Base-by-base conservation (phyloP, 2,329 filamentous ascomycete genomes). In the Exserohilum rostratum region DNA sequence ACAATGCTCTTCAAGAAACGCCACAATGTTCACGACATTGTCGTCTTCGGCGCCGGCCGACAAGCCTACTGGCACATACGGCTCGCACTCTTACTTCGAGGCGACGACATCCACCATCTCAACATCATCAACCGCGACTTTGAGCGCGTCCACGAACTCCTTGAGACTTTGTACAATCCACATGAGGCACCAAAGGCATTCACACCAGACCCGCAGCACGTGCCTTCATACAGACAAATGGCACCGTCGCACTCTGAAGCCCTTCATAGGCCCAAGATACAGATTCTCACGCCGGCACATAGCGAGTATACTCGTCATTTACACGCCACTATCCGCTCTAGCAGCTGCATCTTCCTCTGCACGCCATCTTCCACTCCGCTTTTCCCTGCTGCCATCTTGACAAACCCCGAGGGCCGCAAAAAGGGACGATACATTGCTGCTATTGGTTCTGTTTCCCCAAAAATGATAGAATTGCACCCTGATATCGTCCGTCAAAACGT, bases 41-140 rank as follows among this genome's bases (percentile, higher is more conserved):
- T 89, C 12, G 88, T 96, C 48, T 98, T 97, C 72, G 93, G 93
- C 20, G 88, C 89, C 30, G 93, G 93, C 40, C 87, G 89, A 64
- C 93, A 97, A 78, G 93, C 93, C 11, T 96, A 93, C 78, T 98
- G 93, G 93, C 93, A 97, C 72, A 86, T 96, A 38, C 88, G 92
- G 0, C 83, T 98, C 4, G 88, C 93, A 0, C 82, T 98, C 10
- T 82, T 93, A 60, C 82, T 95, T 45, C 88, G 84, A 1, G 80
- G 82, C 0, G 68, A 78, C 40, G 90, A 91, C 17, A 88, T 96
- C 64, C 87, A 88, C 65, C 85, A 89, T 54, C 84, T 97, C 43
- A 88, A 93, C 76, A 88, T 97, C 67, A 87, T 96, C 71, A 96
- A 93, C 68, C 87, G 90, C 30, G 80, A 82, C 48, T 90, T 90